Base-by-base conservation (phyloP, 768 basidiomycete species). In the Lyophyllum decastes region DNA sequence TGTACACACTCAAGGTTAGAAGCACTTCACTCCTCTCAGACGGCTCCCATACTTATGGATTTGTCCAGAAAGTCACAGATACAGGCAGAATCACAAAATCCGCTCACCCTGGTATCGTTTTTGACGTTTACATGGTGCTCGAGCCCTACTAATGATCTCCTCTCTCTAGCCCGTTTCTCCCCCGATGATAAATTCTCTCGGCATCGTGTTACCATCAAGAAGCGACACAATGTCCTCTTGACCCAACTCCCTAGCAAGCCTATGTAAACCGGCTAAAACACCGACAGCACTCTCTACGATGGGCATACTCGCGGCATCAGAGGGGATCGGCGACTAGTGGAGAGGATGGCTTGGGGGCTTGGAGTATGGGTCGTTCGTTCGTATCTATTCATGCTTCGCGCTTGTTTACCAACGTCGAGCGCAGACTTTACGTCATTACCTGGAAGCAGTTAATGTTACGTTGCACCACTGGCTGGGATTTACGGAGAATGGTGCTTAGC, bases 141-240 rank as follows among this genome's bases (percentile, higher is more conserved):
- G 57, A 30, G 43, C 40, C 27, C 45, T 53, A 57, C 22, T 56
- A 22, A 58, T 43, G 47, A 14, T 47, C 17, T 35, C 33, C 33
- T 17, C 19, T 40, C 24, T 49, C n/a, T 56, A 97, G 96, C 96
- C 16, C 94, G 97, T 40, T 98, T 98, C 76, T 98, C 96, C 14
- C 96, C 96, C 11, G 97, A 99, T 73, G 96, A 98, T 84, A 98
- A 98, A 78, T 98, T 96, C 77, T 96, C 95, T 60, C 84, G 95
- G 61, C 96, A 99, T 70, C 90, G 97, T 59, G 95, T 98, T 59
- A 97, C 94, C 5, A 88, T 98, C 69, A 98, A 98, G 81, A 94
- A 93, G 77, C 87, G 96, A 69, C 90, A 88, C 69, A 86, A 87
- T 57, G 85, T 97, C 55, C 85, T 99, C 61, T 85, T 88, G 61